Percentiles rank a stretch among this genome's conserved stretches.
These are phyloP conservation scores for Thalassiosira oceanica DNA, from an alignment of 352 stramenopile genomes.

Conservation along the genomic window DNA sequence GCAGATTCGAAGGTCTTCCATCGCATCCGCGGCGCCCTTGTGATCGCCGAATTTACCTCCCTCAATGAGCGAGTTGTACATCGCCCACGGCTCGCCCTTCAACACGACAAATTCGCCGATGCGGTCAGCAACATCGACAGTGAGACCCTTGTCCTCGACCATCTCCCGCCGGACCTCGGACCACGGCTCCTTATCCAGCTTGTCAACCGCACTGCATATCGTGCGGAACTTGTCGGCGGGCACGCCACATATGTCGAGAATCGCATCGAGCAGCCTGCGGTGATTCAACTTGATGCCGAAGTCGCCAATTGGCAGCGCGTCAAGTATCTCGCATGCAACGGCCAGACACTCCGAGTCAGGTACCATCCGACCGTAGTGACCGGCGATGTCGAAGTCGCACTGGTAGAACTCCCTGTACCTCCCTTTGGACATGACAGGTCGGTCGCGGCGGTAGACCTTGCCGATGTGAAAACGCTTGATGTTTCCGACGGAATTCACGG, in stretches of 20 bases:
- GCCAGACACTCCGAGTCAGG: slow-evolving; percentile 95
- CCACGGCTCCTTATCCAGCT: slow-evolving; percentile 98
- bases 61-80: slow-evolving; percentile 84
- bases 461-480: slow-evolving; percentile 99
- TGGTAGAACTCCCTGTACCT: slow-evolving; percentile 99
- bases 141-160: slow-evolving; percentile 95
- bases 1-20: slow-evolving; percentile 89
- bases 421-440: slow-evolving; percentile 90
- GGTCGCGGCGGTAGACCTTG: slow-evolving; percentile 95
- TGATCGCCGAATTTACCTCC: slow-evolving; percentile 90
- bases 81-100: slow-evolving; percentile 85
- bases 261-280: slow-evolving; percentile 93
- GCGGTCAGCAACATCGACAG: slow-evolving; percentile 86
- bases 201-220: slow-evolving; percentile 98
- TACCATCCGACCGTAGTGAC: slow-evolving; percentile 93
- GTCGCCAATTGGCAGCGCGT: slow-evolving; percentile 80
- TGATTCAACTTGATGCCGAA: slow-evolving; percentile 99
- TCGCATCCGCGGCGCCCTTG: slow-evolving; percentile 74
- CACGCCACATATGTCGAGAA: slow-evolving; percentile 96
- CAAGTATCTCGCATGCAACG: slow-evolving; percentile 91
- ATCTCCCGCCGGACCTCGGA: slow-evolving; percentile 88
- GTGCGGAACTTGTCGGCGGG: slow-evolving; percentile 94
- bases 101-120: slow-evolving; percentile 93
- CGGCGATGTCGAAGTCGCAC: slow-evolving; percentile 98
- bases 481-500: slow-evolving; percentile 94